Conservation (phyloP, 2,329 filamentous ascomycete species). For the Tetracladium maxilliforme region DNA sequence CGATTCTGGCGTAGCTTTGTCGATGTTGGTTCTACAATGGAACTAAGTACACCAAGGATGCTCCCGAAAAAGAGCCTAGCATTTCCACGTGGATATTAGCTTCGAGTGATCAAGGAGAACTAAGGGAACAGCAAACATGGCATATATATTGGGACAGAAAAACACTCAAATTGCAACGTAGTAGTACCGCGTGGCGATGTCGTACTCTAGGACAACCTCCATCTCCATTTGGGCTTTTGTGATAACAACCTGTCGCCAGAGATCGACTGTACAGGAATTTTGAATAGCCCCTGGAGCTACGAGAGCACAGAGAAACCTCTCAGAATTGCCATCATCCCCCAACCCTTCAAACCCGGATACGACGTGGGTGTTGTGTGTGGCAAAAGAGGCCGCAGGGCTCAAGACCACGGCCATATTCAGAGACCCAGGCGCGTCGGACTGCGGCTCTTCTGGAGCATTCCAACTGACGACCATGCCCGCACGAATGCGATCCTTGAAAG, state of each 20-base stretch:
- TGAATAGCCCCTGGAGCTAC: slow-evolving; percentile 17
- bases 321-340: slow-evolving; percentile 3
- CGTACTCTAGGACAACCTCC: slow-evolving; percentile 27
- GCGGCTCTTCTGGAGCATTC: slow-evolving; percentile 7
- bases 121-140: too few relatives aligned
- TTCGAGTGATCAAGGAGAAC: too few relatives aligned
- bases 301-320: slow-evolving; percentile 20
- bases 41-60: too few relatives aligned
- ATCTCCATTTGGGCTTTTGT: slow-evolving; percentile 18
- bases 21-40: too few relatives aligned
- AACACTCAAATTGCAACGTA: too few relatives aligned
- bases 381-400: slow-evolving; percentile 9
- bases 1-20: too few relatives aligned
- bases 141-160: too few relatives aligned
- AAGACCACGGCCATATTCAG: slow-evolving; percentile 18
- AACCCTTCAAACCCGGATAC: slow-evolving; percentile 7
- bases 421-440: slow-evolving; percentile 3
- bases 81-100: too few relatives aligned
- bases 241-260: slow-evolving; percentile 22
- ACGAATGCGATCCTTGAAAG: slow-evolving; percentile 23
- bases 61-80: too few relatives aligned
- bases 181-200: slow-evolving; percentile 25
- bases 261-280: slow-evolving; percentile 21
- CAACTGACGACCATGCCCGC: slow-evolving; percentile 25
- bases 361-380: slow-evolving; percentile 7